phyloP scores from a whole-genome alignment of 345 rosid species.

The Orychophragmus violaceus region DNA sequence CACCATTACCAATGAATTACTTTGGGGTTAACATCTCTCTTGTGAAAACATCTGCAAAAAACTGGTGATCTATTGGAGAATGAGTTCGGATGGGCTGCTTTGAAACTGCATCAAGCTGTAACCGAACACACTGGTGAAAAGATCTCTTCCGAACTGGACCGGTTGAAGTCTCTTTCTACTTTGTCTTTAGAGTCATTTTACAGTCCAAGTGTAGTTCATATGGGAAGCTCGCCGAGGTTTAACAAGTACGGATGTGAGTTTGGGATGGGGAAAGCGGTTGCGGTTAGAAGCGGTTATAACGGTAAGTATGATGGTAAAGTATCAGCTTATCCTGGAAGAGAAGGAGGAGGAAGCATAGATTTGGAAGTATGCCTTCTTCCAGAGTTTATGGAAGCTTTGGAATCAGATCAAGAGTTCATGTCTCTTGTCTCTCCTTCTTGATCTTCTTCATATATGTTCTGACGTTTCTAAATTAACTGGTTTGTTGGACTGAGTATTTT shows the following conservation, averaged over 20 bases:
- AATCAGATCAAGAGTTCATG: slow-evolving; percentile 33
- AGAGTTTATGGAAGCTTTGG: slow-evolving; percentile 48
- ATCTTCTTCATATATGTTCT: too few relatives aligned
- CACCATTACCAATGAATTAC: slow-evolving; percentile 40
- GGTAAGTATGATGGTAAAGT: slow-evolving; percentile 62
- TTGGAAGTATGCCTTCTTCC: slow-evolving; percentile 60
- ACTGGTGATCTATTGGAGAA: slow-evolving; percentile 45
- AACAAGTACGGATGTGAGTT: slow-evolving; percentile 61
- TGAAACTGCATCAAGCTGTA: slow-evolving; percentile 45
- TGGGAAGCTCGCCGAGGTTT: slow-evolving; percentile 80
- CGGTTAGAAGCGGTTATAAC: slow-evolving; percentile 57
- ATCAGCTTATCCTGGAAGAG: slow-evolving; percentile 41
- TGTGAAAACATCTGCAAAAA: background rate
- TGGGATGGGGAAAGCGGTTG: slow-evolving; percentile 65
- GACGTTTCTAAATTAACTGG: too few relatives aligned
- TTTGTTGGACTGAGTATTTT: too few relatives aligned
- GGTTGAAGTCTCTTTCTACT: background rate
- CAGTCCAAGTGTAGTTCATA: slow-evolving; percentile 28
- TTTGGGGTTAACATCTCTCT: slow-evolving; percentile 52
- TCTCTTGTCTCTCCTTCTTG: background rate
- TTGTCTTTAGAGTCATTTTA: background rate
- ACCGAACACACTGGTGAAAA: slow-evolving; percentile 27
- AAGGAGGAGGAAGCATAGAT: slow-evolving; percentile 64
- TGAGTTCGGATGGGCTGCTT: slow-evolving; percentile 65
- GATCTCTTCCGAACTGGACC: slow-evolving; percentile 12